Evolutionary conservation across 345 rosid species (phyloP), one percentile per base, ranked within the genome.

Genomic region (Salix udensis): DNA sequence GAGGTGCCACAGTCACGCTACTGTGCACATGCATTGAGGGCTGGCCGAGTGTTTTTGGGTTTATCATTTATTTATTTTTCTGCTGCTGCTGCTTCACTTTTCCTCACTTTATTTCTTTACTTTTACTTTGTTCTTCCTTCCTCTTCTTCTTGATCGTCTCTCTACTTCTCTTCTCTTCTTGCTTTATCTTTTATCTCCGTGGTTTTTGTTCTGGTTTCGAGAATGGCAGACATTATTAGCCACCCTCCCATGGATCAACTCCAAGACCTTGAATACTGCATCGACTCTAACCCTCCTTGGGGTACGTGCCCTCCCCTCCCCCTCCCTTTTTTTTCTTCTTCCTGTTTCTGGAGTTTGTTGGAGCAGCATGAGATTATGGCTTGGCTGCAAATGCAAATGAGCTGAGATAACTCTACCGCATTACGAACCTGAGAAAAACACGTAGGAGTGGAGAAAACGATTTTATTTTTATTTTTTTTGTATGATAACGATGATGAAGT

Each of bases 101-200:
- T 67, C 46, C 39, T 85, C 81, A 72, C 94, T 90, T 89, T 88
- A 80, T 88, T 78, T 90, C 92, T 85, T 76, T 71, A 64, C 80
- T 84, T 86, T 70, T 82, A 74, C 86, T 79, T 84, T 86, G 79
- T 78, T 82, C 80, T 58, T 46, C 14, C 50, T 4, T 46, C 74
- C 53, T 2, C 66, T 76, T 58, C 76, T 68, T 65, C 67, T 74
- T 42, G 72, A 31, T 72, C 76, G n/a, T 21, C 76, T 16, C 70
- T 72, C 52, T 34, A 13, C 65, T 50, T 66, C 61, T 71, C n/a
- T 8, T 42, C 61, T 68, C 64, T 61, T 26, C 42, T 60, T 6
- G 65, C 52, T 16, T 65, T 34, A 39, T 73, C 44, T 1, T 30
- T 34, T 60, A 70, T 72, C 65, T 70, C 21, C 64, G 19, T 19